Evolutionary conservation across 495 filamentous ascomycete genomes (phyloP).

Genomic region (Entonaema liquescens): DNA sequence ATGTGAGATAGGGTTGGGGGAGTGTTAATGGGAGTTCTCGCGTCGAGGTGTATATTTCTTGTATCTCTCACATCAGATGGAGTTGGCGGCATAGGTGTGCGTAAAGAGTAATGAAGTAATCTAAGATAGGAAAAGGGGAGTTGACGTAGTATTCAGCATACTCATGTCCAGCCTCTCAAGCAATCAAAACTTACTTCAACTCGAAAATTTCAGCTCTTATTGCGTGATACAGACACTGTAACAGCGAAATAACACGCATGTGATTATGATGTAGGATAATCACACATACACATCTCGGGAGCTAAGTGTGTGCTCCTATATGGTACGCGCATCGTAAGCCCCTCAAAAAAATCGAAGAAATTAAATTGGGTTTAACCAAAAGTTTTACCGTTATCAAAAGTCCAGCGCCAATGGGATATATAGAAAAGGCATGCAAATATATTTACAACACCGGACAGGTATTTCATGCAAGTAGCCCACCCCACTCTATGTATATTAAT

Average conservation of each 20-base stretch:
- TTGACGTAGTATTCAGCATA: constrained; percentile 8
- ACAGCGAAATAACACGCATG: neutral
- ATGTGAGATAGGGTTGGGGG: neutral
- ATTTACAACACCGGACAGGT: constrained; percentile 16
- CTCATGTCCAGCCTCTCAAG: neutral
- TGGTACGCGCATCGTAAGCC: neutral
- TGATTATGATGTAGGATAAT: neutral
- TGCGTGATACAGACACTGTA: neutral
- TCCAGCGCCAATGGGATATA: constrained; percentile 5
- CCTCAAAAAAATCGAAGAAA: neutral
- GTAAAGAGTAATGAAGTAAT: constrained; percentile 3
- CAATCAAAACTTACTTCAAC: constrained; percentile 7
- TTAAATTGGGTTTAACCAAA: too few species aligned
- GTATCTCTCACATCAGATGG: neutral
- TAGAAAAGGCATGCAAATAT: constrained; percentile 9
- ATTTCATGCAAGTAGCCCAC: constrained; percentile 25
- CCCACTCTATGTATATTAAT: constrained; percentile 35
- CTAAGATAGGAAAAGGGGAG: neutral
- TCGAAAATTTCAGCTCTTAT: neutral
- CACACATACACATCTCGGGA: neutral
- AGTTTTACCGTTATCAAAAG: neutral
- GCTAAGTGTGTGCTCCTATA: neutral
- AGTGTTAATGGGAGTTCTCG: neutral
- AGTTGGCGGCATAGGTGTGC: constrained; percentile 8
- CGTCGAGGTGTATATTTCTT: neutral